Conservation (phyloP, 2,329 filamentous ascomycete genomes). For the Colletotrichum tamarilloi region DNA sequence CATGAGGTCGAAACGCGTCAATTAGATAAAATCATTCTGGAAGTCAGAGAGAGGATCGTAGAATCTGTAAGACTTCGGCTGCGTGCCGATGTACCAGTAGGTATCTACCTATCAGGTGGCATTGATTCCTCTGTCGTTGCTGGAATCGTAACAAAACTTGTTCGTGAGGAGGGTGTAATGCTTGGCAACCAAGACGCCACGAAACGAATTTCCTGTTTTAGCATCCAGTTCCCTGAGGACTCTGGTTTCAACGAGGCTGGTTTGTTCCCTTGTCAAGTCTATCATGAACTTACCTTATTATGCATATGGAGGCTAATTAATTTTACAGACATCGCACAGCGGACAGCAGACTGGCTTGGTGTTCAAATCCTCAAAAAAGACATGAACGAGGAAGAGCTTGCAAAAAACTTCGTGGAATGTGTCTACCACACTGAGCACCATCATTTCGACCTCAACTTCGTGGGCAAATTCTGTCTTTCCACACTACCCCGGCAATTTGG, state of each 20-base stretch:
- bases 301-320: not conserved
- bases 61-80: conserved; percentile 64
- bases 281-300: too few species aligned
- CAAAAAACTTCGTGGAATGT: conserved; percentile 44
- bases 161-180: conserved; percentile 54
- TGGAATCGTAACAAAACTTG: conserved; percentile 65
- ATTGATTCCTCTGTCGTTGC: conserved; percentile 68
- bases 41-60: conserved; percentile 59
- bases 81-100: conserved; percentile 67
- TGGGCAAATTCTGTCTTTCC: conserved; percentile 62
- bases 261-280: conserved; percentile 27
- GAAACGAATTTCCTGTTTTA: conserved; percentile 53
- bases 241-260: conserved; percentile 62
- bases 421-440: conserved; percentile 47
- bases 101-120: conserved; percentile 67
- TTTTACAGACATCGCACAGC: conserved; percentile 42
- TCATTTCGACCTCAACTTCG: conserved; percentile 59
- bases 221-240: conserved; percentile 60
- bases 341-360: conserved; percentile 47
- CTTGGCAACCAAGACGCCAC: conserved; percentile 53
- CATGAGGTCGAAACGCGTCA: conserved; percentile 51
- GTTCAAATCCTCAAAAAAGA: conserved; percentile 41
- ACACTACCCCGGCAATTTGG: conserved; percentile 55
- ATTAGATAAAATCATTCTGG: conserved; percentile 61
- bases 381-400: conserved; percentile 44